Conservation (phyloP, 345 rosid species). For the Eucalyptus virginea region DNA sequence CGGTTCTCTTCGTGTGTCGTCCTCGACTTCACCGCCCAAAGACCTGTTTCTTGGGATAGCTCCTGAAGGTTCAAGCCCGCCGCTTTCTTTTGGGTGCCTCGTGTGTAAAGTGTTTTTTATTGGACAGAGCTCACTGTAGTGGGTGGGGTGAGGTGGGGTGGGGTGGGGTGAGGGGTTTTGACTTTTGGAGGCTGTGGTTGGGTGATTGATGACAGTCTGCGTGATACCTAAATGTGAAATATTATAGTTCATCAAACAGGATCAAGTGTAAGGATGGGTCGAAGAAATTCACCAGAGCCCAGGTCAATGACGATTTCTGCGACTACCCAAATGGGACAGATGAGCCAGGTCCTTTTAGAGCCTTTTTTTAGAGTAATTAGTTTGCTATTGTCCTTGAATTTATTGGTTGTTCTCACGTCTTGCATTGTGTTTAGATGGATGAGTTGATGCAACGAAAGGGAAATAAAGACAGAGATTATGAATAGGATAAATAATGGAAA, state of each 20-base stretch:
- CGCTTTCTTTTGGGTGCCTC: not conserved
- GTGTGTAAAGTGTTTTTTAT: not conserved
- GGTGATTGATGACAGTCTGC: not conserved
- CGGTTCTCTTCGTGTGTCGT: conserved; percentile 22
- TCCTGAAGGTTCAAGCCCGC: conserved; percentile 51
- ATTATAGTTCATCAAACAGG: conserved; percentile 52
- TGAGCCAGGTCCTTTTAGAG: conserved; percentile 65
- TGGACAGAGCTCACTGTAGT: not conserved
- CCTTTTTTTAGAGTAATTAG: not conserved
- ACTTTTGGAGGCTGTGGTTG: not conserved
- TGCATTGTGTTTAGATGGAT: not conserved
- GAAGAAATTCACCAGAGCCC: conserved; percentile 52
- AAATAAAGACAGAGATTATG: not conserved
- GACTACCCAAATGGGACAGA: conserved; percentile 89
- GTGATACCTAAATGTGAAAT: conserved; percentile 46
- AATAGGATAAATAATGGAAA: not conserved
- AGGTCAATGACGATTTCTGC: conserved; percentile 89
- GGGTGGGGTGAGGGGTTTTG: not conserved
- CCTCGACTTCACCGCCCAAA: conserved; percentile 12
- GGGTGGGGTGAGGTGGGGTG: not conserved
- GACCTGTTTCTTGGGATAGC: conserved; percentile 72
- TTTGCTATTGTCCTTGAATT: not conserved
- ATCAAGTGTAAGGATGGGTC: conserved; percentile 85
- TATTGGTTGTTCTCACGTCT: not conserved
- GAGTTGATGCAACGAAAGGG: not conserved